These are phyloP conservation scores for Cladophialophora carrionii DNA, from an alignment of 2,329 filamentous ascomycete species.

Conservation along the genomic window DNA sequence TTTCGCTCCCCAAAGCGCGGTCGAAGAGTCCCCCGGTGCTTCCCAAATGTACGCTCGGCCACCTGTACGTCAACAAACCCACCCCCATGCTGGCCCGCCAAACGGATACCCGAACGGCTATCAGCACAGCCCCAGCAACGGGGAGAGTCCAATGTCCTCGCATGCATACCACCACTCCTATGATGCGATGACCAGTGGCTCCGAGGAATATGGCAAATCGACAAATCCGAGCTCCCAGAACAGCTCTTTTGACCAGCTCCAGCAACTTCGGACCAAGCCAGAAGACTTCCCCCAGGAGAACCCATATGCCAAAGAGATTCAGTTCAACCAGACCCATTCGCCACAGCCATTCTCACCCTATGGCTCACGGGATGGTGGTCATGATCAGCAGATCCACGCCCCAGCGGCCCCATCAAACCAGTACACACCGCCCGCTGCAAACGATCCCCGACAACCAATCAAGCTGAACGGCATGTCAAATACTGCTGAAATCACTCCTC, in stretches of 20 bases:
- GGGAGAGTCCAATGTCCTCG: slow-evolving; percentile 29
- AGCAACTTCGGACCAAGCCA: slow-evolving; percentile 56
- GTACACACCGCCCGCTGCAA: slow-evolving; percentile 14
- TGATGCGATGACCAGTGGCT: slow-evolving; percentile 76
- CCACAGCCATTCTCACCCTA: slow-evolving; percentile 27
- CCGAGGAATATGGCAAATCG: slow-evolving; percentile 75
- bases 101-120: slow-evolving; percentile 44
- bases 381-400: slow-evolving; percentile 33
- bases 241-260: slow-evolving; percentile 79
- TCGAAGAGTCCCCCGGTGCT: slow-evolving; percentile 36
- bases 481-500: slow-evolving; percentile 9
- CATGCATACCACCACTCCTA: slow-evolving; percentile 74
- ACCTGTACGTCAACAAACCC: slow-evolving; percentile 29
- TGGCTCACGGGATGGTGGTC: slow-evolving; percentile 36
- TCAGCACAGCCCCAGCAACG: slow-evolving; percentile 43
- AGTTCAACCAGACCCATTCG: slow-evolving; percentile 28
- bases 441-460: slow-evolving; percentile 37
- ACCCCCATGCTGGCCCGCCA: slow-evolving; percentile 21
- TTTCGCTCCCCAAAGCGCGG: slow-evolving; percentile 30
- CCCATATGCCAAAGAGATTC: slow-evolving; percentile 46
- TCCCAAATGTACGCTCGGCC: slow-evolving; percentile 33
- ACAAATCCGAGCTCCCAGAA: slow-evolving; percentile 94
- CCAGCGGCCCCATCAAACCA: slow-evolving; percentile 31
- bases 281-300: slow-evolving; percentile 46
- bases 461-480: slow-evolving; percentile 31